Conservation (phyloP, 805 yeast species). For the Scheffersomyces stipitis region DNA sequence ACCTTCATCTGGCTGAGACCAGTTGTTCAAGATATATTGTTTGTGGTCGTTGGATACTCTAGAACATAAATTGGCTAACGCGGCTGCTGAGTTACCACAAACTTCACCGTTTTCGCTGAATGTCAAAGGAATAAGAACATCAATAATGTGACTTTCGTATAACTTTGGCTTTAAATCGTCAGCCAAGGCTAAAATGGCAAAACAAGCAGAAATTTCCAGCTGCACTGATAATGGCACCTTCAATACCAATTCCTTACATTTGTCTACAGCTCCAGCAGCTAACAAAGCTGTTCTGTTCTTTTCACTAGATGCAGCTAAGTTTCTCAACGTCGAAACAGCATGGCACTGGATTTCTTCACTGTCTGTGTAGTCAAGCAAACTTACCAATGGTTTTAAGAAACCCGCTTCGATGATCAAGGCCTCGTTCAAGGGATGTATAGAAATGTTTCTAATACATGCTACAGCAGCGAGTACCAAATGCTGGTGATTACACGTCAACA, state of each 20-base stretch:
- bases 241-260: constrained; percentile 84
- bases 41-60: constrained; percentile 77
- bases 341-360: constrained; percentile 98
- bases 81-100: constrained; percentile 98
- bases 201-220: constrained; percentile 94
- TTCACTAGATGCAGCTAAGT: constrained; percentile 93
- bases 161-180: constrained; percentile 88
- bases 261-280: constrained; percentile 93
- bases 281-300: constrained; percentile 87
- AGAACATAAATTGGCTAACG: constrained; percentile 92
- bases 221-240: constrained; percentile 89
- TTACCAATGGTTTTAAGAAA: constrained; percentile 86
- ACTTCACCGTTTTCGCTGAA: constrained; percentile 87
- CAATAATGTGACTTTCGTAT: constrained; percentile 79
- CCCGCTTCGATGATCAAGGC: constrained; percentile 96
- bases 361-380: constrained; percentile 77
- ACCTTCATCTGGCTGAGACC: constrained; percentile 83
- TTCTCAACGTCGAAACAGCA: constrained; percentile 93
- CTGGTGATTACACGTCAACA: constrained; percentile 85
- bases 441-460: constrained; percentile 95
- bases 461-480: constrained; percentile 95
- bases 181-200: constrained; percentile 94
- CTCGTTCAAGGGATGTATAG: constrained; percentile 95
- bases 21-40: constrained; percentile 67
- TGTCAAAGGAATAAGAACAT: constrained; percentile 89